These are phyloP conservation scores for Rosa hybrid DNA, from an alignment of 331 rosid species.

Conservation along the genomic window DNA sequence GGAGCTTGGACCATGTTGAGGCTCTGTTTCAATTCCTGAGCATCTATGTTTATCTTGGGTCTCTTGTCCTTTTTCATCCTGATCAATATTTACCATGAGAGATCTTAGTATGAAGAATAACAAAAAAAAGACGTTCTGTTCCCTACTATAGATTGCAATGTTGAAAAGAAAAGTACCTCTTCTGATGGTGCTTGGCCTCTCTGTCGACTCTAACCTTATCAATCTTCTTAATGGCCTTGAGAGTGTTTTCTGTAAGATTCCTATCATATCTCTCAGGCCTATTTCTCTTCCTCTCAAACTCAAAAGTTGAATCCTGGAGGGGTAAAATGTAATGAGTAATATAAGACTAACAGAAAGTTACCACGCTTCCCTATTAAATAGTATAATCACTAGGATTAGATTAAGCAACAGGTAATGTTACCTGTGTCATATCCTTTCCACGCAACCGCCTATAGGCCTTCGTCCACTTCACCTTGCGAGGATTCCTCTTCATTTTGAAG, in stretches of 20 bases:
- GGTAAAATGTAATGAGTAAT: background rate
- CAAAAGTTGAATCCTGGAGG: slow-evolving; percentile 72
- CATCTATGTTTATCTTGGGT: slow-evolving; percentile 30
- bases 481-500: slow-evolving; percentile 93
- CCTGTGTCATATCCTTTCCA: slow-evolving; percentile 95
- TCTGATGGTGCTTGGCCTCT: slow-evolving; percentile 41
- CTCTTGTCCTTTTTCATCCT: slow-evolving; percentile 52
- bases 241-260: slow-evolving; percentile 43
- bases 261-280: slow-evolving; percentile 84
- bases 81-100: slow-evolving; percentile 1
- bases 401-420: slow-evolving; percentile 9
- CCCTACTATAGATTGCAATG: background rate
- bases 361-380: background rate
- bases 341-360: background rate
- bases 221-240: slow-evolving; percentile 67
- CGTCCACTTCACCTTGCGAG: slow-evolving; percentile 90
- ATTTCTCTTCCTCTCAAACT: slow-evolving; percentile 85
- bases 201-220: slow-evolving; percentile 48
- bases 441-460: slow-evolving; percentile 72
- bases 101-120: background rate
- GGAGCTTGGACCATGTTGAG: slow-evolving; percentile 64
- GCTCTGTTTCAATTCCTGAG: slow-evolving; percentile 47
- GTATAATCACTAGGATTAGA: background rate
- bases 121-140: background rate
- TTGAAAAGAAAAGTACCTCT: slow-evolving; percentile 36